Percentiles rank a stretch among this genome's conserved stretches.
These are phyloP conservation scores for Kwoniella sp. DNA, from an alignment of 768 basidiomycete species.

Conservation along the genomic window DNA sequence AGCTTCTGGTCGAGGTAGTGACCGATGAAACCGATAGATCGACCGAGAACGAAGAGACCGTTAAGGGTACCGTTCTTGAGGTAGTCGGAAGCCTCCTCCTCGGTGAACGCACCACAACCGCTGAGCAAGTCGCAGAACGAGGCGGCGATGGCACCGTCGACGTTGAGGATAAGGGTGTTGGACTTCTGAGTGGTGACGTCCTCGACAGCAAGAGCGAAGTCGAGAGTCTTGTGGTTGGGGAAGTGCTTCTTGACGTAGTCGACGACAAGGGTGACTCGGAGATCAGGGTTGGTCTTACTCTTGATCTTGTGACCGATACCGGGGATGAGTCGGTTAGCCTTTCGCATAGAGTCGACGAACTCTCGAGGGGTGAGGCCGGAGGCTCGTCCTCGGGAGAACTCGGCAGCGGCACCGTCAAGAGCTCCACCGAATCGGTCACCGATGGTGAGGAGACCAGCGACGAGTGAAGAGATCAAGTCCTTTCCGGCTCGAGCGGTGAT, in stretches of 20 bases:
- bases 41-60: constrained; percentile 93
- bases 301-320: constrained; percentile 99
- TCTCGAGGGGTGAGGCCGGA: constrained; percentile 93
- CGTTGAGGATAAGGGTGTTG: constrained; percentile 95
- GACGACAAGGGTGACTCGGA: constrained; percentile 59
- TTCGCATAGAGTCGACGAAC: constrained; percentile 89
- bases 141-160: constrained; percentile 84
- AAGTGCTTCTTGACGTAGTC: constrained; percentile 93
- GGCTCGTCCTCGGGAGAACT: constrained; percentile 90
- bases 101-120: constrained; percentile 87
- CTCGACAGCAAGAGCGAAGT: constrained; percentile 94
- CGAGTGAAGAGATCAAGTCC: constrained; percentile 92
- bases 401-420: constrained; percentile 90
- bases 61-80: constrained; percentile 73
- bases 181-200: constrained; percentile 97
- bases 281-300: constrained; percentile 55
- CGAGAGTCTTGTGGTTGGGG: constrained; percentile 86
- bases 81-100: constrained; percentile 95
- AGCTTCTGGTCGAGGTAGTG: constrained; percentile 96
- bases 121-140: constrained; percentile 93
- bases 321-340: constrained; percentile 91
- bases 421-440: constrained; percentile 98
- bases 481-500: constrained; percentile 99
- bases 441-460: constrained; percentile 93
- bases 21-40: constrained; percentile 95